Evolutionary conservation across 1,139 yeast species (phyloP).

Genomic region (Saccharomyces hybrid): DNA sequence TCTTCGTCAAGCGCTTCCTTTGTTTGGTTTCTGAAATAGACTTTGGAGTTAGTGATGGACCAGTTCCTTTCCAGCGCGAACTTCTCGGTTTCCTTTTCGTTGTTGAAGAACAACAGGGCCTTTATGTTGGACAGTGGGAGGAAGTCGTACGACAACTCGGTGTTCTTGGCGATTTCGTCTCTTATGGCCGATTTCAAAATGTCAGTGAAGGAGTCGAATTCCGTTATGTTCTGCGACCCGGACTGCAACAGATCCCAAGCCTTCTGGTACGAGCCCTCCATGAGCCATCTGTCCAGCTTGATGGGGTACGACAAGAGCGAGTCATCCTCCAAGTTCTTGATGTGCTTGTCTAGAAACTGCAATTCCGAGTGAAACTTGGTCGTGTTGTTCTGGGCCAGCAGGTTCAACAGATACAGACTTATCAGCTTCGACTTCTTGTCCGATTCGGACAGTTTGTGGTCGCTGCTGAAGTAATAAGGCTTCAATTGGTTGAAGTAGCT

Average conservation of each 20-base stretch:
- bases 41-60: conserved; percentile 52
- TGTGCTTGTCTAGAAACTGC: conserved; percentile 55
- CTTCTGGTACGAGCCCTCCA: conserved; percentile 94
- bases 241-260: conserved; percentile 68
- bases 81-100: conserved; percentile 54
- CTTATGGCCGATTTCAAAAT: conserved; percentile 71
- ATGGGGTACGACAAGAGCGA: conserved; percentile 71
- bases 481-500: conserved; percentile 68
- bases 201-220: conserved; percentile 51
- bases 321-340: conserved; percentile 51
- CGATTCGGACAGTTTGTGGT: conserved; percentile 41
- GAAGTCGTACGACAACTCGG: conserved; percentile 67
- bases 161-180: conserved; percentile 78
- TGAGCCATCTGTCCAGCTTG: conserved; percentile 82
- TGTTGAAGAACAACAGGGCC: conserved; percentile 67
- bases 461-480: conserved; percentile 52
- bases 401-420: conserved; percentile 66
- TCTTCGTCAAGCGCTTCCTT: conserved; percentile 10
- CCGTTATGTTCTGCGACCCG: conserved; percentile 35
- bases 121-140: conserved; percentile 81
- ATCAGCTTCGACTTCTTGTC: conserved; percentile 68
- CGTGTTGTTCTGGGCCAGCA: conserved; percentile 75
- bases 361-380: conserved; percentile 86
- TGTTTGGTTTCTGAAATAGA: conserved; percentile 43
- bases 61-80: conserved; percentile 59